Evolutionary conservation across 208 protist genomes (phyloP), one percentile per base, ranked within the genome.

Genomic region (Plasmodiophora brassicae): DNA sequence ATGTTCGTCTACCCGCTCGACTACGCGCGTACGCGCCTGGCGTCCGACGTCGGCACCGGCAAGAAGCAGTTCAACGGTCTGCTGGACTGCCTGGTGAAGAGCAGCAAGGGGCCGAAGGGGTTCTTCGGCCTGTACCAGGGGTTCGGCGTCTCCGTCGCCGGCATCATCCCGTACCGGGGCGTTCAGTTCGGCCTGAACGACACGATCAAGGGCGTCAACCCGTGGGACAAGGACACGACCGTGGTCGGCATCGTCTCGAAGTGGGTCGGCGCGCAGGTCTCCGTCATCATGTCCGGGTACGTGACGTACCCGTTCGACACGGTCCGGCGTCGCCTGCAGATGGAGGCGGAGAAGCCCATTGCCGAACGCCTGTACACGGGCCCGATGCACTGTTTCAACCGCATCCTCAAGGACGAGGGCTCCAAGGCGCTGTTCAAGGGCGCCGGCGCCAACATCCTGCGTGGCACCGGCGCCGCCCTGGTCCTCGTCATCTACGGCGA

Each of bases 151-250:
- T 98, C 97, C 22, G 94, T 92, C 89, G 93, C 94, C 38, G 97
- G 97, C 91, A 98, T 98, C 93, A 94, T 98, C 85, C 93, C 95
- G 45, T 98, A 98, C 95, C 95, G 97, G 90, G 97, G 95, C 88
- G 93, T 95, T 54, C 98, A 98, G 94, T 98, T 99, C 89, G 97
- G 97, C 86, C 90, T 95, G 60, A 98, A 97, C 91, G 96, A 98
- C 92, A 92, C 95, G 32, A 50, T 93, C 43, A 93, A 90, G 60
- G 84, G 32, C 1, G 78, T 88, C 28, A 88, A 92, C 85, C 91
- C 89, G 32, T 88, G 41, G 20, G 87, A 92, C 46, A 93, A 89
- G 39, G 91, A 92, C 85, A 5, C 35, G 20, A 54, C 54, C 41
- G 25, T 90, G 53, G 57, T 90, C 41, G 85, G 87, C 60, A 10